phyloP scores from a whole-genome alignment of 2,329 filamentous ascomycete genomes.

The Diaporthe capsici region DNA sequence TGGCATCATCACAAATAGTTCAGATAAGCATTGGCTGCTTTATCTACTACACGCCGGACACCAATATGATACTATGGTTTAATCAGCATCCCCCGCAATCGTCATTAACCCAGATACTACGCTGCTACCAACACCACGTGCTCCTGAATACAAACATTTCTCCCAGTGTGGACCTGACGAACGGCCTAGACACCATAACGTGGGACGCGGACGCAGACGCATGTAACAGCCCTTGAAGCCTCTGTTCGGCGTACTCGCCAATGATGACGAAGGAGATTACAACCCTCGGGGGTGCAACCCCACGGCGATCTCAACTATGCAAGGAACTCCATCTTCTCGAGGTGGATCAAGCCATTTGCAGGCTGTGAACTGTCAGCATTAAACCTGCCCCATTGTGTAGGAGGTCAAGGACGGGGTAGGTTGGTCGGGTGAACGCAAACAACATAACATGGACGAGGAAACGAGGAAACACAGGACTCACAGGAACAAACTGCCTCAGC shows the following conservation, averaged over 20 bases:
- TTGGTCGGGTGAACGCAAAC: background rate
- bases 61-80: slow-evolving; percentile 28
- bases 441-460: slow-evolving; percentile 14
- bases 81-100: background rate
- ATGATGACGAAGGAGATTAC: background rate
- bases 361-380: slow-evolving; percentile 59
- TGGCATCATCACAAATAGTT: slow-evolving; percentile 39
- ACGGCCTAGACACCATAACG: background rate
- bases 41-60: slow-evolving; percentile 38
- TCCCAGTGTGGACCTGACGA: background rate
- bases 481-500: slow-evolving; percentile 89
- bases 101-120: background rate
- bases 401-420: background rate
- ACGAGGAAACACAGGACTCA: slow-evolving; percentile 59
- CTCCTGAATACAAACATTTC: background rate
- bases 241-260: background rate
- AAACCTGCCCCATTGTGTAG: background rate
- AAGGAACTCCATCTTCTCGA: slow-evolving; percentile 65
- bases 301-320: slow-evolving; percentile 19
- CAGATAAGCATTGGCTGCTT: slow-evolving; percentile 29
- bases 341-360: slow-evolving; percentile 74
- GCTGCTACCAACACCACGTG: background rate
- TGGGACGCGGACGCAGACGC: background rate
- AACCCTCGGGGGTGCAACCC: background rate
- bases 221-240: background rate